Conservation (phyloP, 768 basidiomycete genomes). For the Boletus sp. region DNA sequence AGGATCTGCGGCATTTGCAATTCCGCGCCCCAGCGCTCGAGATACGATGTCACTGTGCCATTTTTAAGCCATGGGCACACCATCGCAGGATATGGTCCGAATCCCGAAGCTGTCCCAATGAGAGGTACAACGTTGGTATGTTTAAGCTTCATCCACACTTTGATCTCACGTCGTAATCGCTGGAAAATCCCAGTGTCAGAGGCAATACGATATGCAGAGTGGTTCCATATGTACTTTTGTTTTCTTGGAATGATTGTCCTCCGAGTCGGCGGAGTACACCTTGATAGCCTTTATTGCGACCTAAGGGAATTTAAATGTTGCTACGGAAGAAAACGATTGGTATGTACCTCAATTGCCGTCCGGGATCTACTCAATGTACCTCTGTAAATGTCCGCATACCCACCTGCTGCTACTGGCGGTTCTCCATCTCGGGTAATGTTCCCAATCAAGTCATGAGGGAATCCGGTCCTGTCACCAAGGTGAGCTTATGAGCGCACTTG, state of each 20-base stretch:
- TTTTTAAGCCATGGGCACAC: background rate
- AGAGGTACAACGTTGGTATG: background rate
- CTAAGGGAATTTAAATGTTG: background rate
- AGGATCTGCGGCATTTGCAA: background rate
- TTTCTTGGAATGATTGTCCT: background rate
- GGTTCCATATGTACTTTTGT: background rate
- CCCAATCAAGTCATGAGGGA: background rate
- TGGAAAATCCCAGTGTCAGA: background rate
- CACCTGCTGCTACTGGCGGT: background rate
- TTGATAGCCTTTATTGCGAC: slow-evolving; percentile 5
- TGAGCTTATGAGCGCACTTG: background rate
- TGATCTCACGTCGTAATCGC: slow-evolving; percentile 1
- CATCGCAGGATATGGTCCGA: background rate
- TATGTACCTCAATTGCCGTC: background rate
- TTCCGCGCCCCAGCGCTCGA: background rate
- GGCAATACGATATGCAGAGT: background rate
- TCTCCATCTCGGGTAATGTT: background rate
- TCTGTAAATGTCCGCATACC: background rate
- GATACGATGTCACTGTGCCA: background rate
- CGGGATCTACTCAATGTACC: background rate
- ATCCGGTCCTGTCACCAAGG: background rate
- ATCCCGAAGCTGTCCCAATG: background rate
- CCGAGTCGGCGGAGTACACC: background rate
- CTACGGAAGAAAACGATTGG: background rate
- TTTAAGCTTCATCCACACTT: slow-evolving; percentile 7